Evolutionary conservation across 106 monocot genomes (phyloP).

Genomic region (Platanthera zijinensis): DNA sequence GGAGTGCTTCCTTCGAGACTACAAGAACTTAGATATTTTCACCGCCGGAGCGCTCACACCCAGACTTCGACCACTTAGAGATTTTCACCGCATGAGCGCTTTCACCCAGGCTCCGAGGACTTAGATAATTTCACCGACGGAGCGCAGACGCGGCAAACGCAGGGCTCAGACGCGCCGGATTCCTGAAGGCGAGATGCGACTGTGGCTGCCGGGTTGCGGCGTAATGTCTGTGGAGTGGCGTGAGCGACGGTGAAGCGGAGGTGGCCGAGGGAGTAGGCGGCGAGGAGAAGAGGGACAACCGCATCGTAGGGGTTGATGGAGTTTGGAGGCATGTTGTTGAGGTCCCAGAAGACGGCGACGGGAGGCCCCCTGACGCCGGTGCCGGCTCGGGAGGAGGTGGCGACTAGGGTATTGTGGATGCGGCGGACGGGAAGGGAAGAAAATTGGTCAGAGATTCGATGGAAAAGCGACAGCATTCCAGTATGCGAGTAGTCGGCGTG

Average conservation of each 20-base stretch:
- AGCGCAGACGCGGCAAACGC: slow-evolving; percentile 45
- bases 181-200: background rate
- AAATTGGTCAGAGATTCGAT: background rate
- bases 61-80: too few relatives aligned
- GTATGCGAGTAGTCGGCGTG: background rate
- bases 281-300: slow-evolving; percentile 38
- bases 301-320: slow-evolving; percentile 34
- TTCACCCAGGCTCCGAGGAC: too few relatives aligned
- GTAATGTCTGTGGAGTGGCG: slow-evolving; percentile 8
- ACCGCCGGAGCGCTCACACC: too few relatives aligned
- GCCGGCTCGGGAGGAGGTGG: background rate
- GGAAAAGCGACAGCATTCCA: background rate
- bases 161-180: slow-evolving; percentile 4
- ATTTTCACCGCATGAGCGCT: too few relatives aligned
- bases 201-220: background rate
- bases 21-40: too few relatives aligned
- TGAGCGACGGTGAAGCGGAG: slow-evolving; percentile 12
- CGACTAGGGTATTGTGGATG: slow-evolving; percentile 1
- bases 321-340: slow-evolving; percentile 32
- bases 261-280: slow-evolving; percentile 39
- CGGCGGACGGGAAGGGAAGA: background rate
- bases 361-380: background rate
- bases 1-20: too few relatives aligned
- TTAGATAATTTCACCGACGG: too few relatives aligned
- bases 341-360: slow-evolving; percentile 51